phyloP scores from a whole-genome alignment of 2,329 filamentous ascomycete genomes.

The Thelonectria blattea region DNA sequence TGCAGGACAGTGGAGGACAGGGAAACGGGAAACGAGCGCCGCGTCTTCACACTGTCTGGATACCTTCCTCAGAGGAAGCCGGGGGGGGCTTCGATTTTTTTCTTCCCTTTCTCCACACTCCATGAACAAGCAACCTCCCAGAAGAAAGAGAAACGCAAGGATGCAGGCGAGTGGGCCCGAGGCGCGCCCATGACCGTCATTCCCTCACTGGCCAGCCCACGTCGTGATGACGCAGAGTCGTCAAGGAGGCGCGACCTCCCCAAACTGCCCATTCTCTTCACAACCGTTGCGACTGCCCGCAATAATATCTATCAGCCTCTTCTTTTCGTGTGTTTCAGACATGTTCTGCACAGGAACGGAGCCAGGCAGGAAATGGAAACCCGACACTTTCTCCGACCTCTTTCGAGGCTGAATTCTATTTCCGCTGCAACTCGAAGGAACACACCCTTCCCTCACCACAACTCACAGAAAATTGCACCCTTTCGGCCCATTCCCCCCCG shows the following conservation, averaged over 20 bases:
- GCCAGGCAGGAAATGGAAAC: background rate
- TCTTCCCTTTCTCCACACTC: constrained; percentile 27
- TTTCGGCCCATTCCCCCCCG: background rate
- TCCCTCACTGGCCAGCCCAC: constrained; percentile 32
- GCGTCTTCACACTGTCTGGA: constrained; percentile 26
- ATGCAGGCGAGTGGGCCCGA: constrained; percentile 19
- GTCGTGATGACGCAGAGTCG: constrained; percentile 36
- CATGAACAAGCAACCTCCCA: constrained; percentile 22
- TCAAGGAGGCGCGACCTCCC: constrained; percentile 20
- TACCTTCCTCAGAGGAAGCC: constrained; percentile 11
- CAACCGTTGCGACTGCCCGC: background rate
- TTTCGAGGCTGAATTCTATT: background rate
- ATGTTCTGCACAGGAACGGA: constrained; percentile 1
- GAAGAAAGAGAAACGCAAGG: constrained; percentile 20
- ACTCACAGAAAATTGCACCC: background rate
- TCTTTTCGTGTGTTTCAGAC: constrained; percentile 1
- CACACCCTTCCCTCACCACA: too few relatives aligned
- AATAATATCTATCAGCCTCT: background rate
- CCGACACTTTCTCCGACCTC: constrained; percentile 1
- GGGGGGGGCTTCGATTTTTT: constrained; percentile 16
- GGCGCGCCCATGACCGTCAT: constrained; percentile 32
- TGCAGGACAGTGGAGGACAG: constrained; percentile 9
- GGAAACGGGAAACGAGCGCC: constrained; percentile 7
- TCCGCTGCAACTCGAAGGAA: background rate
- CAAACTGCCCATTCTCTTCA: constrained; percentile 17